These are phyloP conservation scores for Ganoderma sinense DNA, from an alignment of 1,284 basidiomycete genomes.

Conservation along the genomic window DNA sequence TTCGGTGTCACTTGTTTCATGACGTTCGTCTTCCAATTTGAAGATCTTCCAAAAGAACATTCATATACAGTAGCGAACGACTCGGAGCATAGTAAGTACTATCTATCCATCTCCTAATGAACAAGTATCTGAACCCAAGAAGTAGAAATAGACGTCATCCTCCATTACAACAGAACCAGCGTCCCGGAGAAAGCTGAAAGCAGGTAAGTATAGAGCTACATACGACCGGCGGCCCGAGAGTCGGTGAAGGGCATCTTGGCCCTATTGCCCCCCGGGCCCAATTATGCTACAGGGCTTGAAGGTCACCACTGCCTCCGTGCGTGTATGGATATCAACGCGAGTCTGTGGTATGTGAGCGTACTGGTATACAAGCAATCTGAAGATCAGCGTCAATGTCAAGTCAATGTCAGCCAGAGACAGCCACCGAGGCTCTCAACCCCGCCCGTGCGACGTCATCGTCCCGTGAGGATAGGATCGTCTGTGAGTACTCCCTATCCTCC, in stretches of 20 bases:
- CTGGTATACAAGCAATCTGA: not conserved
- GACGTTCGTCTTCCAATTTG: not conserved
- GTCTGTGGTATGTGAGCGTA: conserved; percentile 16
- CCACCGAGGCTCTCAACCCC: not conserved
- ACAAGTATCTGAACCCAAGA: not conserved
- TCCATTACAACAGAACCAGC: not conserved
- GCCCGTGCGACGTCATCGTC: not conserved
- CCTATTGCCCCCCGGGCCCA: not conserved
- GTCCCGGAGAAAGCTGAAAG: not conserved
- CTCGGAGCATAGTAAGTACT: not conserved
- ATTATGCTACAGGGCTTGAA: not conserved
- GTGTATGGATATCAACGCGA: conserved; percentile 17
- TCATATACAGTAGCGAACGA: not conserved
- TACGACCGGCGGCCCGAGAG: not conserved
- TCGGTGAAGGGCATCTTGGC: not conserved
- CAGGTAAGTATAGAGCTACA: conserved; percentile 1
- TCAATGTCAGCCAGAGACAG: conserved; percentile 19
- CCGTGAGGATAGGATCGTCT: not conserved
- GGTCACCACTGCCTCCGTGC: not conserved
- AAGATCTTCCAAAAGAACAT: not conserved
- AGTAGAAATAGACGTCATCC: not conserved
- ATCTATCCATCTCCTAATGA: not conserved
- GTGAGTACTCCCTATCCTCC: not conserved
- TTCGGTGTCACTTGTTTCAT: not conserved
- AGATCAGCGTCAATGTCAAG: conserved; percentile 11